Evolutionary conservation across 441 rosid species (phyloP).

Genomic region (Euphorbia celastroides): DNA sequence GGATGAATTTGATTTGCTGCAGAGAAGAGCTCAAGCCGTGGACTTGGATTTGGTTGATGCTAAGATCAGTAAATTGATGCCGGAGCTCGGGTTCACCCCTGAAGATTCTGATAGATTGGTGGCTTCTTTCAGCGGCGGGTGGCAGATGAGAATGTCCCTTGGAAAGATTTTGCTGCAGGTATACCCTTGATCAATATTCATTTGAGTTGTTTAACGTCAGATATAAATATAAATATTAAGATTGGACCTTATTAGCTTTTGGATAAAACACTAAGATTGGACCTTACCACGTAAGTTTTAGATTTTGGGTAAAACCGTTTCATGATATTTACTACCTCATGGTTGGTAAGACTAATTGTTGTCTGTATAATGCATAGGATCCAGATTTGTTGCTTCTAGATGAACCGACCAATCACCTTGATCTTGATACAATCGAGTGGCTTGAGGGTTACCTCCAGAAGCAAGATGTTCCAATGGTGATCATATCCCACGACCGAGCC

Average conservation of each 20-base stretch:
- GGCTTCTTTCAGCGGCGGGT: slow-evolving; percentile 88
- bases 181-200: slow-evolving; percentile 1
- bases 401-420: slow-evolving; percentile 96
- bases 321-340: too few relatives aligned
- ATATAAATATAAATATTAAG: too few relatives aligned
- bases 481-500: slow-evolving; percentile 93
- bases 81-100: slow-evolving; percentile 65
- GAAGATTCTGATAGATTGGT: slow-evolving; percentile 92
- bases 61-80: slow-evolving; percentile 86
- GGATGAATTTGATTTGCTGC: slow-evolving; percentile 90
- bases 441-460: slow-evolving; percentile 81
- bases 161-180: slow-evolving; percentile 98
- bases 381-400: slow-evolving; percentile 90
- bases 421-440: slow-evolving; percentile 95
- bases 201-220: too few relatives aligned
- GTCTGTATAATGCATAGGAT: slow-evolving; percentile 40
- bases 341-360: neutral
- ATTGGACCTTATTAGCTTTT: too few relatives aligned
- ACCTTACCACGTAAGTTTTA: too few relatives aligned
- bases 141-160: slow-evolving; percentile 99
- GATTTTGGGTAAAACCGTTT: too few relatives aligned
- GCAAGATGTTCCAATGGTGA: slow-evolving; percentile 96
- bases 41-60: slow-evolving; percentile 68
- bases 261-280: too few relatives aligned
- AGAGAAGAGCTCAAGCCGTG: slow-evolving; percentile 74